Percentiles rank a stretch among this genome's conserved stretches.
Conservation (phyloP, 202 grass and related monocot species). For the Schoenoplectus tabernaemontani region DNA sequence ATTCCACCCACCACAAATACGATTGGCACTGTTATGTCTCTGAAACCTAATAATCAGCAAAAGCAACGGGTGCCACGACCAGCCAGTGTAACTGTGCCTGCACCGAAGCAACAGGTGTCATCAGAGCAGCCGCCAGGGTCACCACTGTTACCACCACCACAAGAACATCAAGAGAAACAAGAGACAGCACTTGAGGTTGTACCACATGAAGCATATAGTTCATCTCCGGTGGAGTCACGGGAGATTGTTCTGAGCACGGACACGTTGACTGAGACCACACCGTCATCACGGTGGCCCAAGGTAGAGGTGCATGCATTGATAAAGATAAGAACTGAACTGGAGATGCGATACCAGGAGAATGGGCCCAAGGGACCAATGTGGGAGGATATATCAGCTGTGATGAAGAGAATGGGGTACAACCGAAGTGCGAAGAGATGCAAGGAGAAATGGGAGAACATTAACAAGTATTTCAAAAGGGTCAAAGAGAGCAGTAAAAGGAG, state of each 20-base stretch:
- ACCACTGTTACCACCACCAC: slow-evolving; percentile 33
- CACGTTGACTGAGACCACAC: slow-evolving; percentile 21
- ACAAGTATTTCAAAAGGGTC: slow-evolving; percentile 99
- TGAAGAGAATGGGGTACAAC: slow-evolving; percentile 73
- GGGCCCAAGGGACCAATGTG: slow-evolving; percentile 80
- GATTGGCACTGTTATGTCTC: slow-evolving; percentile 20
- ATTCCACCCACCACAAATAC: slow-evolving; percentile 16
- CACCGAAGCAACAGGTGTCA: slow-evolving; percentile 24
- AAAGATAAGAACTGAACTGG: slow-evolving; percentile 66
- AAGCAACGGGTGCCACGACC: slow-evolving; percentile 21
- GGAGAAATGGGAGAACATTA: slow-evolving; percentile 99
- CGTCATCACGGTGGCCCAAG: slow-evolving; percentile 85
- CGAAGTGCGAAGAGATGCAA: slow-evolving; percentile 86
- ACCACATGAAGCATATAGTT: slow-evolving; percentile 15
- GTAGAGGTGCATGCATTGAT: slow-evolving; percentile 73
- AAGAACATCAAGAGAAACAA: slow-evolving; percentile 20
- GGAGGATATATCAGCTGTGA: slow-evolving; percentile 71
- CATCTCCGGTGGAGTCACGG: slow-evolving; percentile 16
- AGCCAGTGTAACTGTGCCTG: not conserved
- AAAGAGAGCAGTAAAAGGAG: slow-evolving; percentile 93
- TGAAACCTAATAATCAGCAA: slow-evolving; percentile 30
- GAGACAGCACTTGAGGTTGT: slow-evolving; percentile 14
- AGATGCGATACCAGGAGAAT: slow-evolving; percentile 57
- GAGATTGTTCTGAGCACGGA: slow-evolving; percentile 29
- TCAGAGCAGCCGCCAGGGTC: slow-evolving; percentile 9